Evolutionary conservation across 345 rosid genomes (phyloP).

Genomic region (Heritiera littoralis): DNA sequence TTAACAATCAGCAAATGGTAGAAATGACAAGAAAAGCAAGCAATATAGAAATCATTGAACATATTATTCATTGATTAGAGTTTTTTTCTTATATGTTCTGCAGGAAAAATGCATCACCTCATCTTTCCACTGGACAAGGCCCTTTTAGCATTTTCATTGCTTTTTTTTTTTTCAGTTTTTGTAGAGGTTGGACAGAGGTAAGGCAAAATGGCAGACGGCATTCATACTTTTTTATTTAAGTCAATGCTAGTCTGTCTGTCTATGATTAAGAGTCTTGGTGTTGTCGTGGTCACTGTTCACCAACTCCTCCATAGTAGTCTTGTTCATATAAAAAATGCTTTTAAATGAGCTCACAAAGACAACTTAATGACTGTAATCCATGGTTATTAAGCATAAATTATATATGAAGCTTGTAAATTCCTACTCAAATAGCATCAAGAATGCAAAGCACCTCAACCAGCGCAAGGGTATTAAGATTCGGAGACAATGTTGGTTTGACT

Average conservation of each 20-base stretch:
- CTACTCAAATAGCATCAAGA: not conserved
- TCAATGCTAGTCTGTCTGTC: not conserved
- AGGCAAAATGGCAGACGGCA: not conserved
- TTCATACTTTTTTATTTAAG: not conserved
- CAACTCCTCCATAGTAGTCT: not conserved
- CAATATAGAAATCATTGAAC: not conserved
- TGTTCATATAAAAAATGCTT: not conserved
- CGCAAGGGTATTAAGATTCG: conserved; percentile 88
- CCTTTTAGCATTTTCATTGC: not conserved
- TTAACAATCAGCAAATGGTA: not conserved
- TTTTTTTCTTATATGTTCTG: not conserved
- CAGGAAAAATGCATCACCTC: not conserved
- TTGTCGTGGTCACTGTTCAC: not conserved
- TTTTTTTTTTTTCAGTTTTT: not conserved
- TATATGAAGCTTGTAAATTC: conserved; percentile 10
- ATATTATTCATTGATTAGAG: not conserved
- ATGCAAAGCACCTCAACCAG: conserved; percentile 68
- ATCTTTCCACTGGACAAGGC: conserved; percentile 12
- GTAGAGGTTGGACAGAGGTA: not conserved
- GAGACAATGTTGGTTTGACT: conserved; percentile 90
- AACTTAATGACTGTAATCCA: not conserved
- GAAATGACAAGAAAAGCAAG: not conserved
- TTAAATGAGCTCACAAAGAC: not conserved
- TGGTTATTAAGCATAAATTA: conserved; percentile 4
- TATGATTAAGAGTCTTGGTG: not conserved